These are phyloP conservation scores for Leptographium procerum DNA, from an alignment of 2,329 filamentous ascomycete genomes.

Conservation along the genomic window DNA sequence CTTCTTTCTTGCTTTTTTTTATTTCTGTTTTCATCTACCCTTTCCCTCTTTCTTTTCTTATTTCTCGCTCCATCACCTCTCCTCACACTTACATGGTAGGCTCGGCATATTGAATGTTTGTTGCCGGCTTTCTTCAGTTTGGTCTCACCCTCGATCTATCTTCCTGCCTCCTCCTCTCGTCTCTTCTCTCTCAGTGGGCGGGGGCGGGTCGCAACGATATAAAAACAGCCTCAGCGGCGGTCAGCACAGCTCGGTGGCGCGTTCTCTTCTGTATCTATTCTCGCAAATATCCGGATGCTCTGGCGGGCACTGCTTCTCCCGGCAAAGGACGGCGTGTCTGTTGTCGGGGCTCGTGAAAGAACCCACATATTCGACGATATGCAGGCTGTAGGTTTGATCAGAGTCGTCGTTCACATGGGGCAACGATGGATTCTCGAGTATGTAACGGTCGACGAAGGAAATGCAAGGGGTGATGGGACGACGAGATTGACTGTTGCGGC, in stretches of 20 bases:
- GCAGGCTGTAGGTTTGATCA: slow-evolving; percentile 13
- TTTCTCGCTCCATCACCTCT: neutral
- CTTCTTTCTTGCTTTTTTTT: neutral
- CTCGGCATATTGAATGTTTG: slow-evolving; percentile 19
- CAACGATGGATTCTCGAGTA: neutral
- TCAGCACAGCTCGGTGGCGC: neutral
- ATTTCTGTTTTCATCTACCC: too few species aligned
- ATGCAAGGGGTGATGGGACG: neutral
- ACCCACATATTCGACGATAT: slow-evolving; percentile 15
- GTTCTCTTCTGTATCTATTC: neutral
- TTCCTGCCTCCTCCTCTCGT: neutral
- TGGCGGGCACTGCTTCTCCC: slow-evolving; percentile 11
- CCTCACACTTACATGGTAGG: slow-evolving; percentile 16
- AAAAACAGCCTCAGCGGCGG: neutral
- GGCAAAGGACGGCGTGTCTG: slow-evolving; percentile 17
- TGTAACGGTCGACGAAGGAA: neutral
- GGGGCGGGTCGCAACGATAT: neutral
- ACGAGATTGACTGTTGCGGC: neutral
- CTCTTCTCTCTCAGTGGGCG: neutral
- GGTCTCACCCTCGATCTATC: neutral
- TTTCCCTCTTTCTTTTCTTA: too few species aligned
- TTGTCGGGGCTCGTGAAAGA: slow-evolving; percentile 16
- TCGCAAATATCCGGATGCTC: slow-evolving; percentile 3
- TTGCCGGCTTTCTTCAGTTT: neutral
- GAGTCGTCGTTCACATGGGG: neutral